These are phyloP conservation scores for Cyclospora cayetanensis DNA, from an alignment of 169 alveolate genomes.

Conservation along the genomic window DNA sequence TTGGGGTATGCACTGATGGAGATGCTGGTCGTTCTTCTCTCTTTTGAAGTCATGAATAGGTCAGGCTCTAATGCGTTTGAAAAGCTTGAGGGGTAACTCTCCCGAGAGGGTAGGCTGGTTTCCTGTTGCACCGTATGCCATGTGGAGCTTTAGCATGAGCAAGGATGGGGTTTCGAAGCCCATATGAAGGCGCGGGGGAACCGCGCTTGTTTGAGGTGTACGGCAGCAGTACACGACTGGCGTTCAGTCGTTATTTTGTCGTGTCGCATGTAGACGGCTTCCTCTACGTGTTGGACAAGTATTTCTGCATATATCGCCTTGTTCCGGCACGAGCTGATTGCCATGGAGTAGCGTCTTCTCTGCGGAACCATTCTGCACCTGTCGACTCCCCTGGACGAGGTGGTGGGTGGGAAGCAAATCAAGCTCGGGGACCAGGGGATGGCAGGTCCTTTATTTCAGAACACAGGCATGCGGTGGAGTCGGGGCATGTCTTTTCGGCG, in stretches of 20 bases:
- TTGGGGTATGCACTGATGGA: no score
- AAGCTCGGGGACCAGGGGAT: background rate
- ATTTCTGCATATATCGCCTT: conserved; percentile 49
- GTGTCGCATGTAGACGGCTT: conserved; percentile 65
- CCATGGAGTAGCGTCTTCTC: no score
- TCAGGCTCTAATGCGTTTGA: no score
- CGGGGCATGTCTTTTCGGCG: background rate
- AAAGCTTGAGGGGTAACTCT: background rate
- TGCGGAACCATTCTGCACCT: background rate
- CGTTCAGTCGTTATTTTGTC: conserved; percentile 49
- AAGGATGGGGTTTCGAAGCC: conserved; percentile 10
- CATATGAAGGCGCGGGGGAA: conserved; percentile 14
- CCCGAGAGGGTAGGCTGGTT: background rate
- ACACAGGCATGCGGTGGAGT: background rate
- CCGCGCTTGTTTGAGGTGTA: conserved; percentile 53
- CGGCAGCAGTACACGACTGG: conserved; percentile 55
- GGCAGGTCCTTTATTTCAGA: background rate
- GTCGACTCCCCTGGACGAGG: background rate
- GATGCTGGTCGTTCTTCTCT: no score
- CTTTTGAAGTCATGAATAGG: no score
- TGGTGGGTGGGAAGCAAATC: conserved; percentile 5
- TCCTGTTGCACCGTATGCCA: background rate
- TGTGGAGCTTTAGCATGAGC: background rate
- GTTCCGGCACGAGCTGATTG: background rate
- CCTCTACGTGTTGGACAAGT: conserved; percentile 44